Conservation (phyloP, 495 filamentous ascomycete species). For the Tuber aestivum region DNA sequence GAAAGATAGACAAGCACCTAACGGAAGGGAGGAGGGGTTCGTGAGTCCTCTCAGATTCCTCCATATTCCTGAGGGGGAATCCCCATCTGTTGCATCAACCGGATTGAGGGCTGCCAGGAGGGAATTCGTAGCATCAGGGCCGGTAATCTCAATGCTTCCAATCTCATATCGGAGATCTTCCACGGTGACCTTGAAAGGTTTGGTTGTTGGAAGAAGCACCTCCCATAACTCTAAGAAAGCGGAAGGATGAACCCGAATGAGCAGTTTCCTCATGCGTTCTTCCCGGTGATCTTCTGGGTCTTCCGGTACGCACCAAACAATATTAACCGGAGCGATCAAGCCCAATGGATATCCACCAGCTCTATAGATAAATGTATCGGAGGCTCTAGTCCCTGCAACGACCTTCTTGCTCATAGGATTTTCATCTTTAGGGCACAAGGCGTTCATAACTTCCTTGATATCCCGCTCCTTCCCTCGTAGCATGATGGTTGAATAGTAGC, state of each 20-base stretch:
- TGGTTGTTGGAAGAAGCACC: slow-evolving; percentile 61
- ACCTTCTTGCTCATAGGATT: slow-evolving; percentile 58
- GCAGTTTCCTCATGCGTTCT: slow-evolving; percentile 49
- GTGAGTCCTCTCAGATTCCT: slow-evolving; percentile 60
- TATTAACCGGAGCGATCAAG: slow-evolving; percentile 66
- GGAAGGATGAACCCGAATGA: slow-evolving; percentile 79
- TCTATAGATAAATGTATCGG: slow-evolving; percentile 60
- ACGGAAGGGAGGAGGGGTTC: slow-evolving; percentile 70
- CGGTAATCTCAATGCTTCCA: slow-evolving; percentile 83
- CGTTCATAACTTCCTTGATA: slow-evolving; percentile 59
- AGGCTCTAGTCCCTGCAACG: slow-evolving; percentile 59
- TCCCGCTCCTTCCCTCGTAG: slow-evolving; percentile 62
- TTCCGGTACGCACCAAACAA: slow-evolving; percentile 57
- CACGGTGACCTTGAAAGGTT: slow-evolving; percentile 66
- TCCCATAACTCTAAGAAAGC: slow-evolving; percentile 81
- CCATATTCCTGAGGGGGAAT: slow-evolving; percentile 56
- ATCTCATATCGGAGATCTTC: slow-evolving; percentile 92
- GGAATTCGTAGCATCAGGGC: slow-evolving; percentile 76
- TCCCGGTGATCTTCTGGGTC: slow-evolving; percentile 45
- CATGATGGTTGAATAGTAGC: slow-evolving; percentile 83
- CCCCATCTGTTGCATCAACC: slow-evolving; percentile 29
- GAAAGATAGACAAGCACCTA: slow-evolving; percentile 66
- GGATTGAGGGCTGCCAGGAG: slow-evolving; percentile 67
- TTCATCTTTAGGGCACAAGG: slow-evolving; percentile 56
- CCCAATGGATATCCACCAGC: slow-evolving; percentile 51